Evolutionary conservation across 129 eudicot species (phyloP).

Genomic region (Erigeron canadensis): DNA sequence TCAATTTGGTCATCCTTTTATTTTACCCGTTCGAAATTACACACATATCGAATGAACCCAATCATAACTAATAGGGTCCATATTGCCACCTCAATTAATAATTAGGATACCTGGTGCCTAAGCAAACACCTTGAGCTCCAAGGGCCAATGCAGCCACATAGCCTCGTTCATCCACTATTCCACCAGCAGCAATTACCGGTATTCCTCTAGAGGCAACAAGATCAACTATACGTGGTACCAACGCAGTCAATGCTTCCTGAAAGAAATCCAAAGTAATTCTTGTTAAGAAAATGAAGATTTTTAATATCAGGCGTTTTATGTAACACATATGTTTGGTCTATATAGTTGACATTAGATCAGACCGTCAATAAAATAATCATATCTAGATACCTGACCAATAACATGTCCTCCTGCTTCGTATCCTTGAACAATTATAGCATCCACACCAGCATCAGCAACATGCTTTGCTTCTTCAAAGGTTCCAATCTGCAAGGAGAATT

Average conservation of each 20-base stretch:
- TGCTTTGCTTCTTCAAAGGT: constrained; percentile 68
- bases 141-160: constrained; percentile 96
- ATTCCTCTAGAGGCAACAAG: constrained; percentile 57
- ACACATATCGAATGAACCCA: background rate
- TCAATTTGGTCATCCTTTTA: background rate
- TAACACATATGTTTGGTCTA: background rate
- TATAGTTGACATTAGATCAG: constrained; percentile 5
- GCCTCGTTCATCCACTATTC: constrained; percentile 90
- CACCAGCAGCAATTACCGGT: constrained; percentile 94
- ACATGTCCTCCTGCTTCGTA: constrained; percentile 95
- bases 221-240: constrained; percentile 81
- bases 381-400: constrained; percentile 65
- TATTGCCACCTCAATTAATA: constrained; percentile 4
- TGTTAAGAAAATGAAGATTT: background rate
- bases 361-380: background rate
- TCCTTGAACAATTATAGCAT: constrained; percentile 93
- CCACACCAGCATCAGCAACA: constrained; percentile 76
- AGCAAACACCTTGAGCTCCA: constrained; percentile 84
- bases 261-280: constrained; percentile 2
- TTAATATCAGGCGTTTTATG: background rate
- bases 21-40: background rate
- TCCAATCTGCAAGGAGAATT: constrained; percentile 55
- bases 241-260: constrained; percentile 59
- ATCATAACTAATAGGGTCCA: background rate
- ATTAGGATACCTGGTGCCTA: constrained; percentile 77